A percentile compares a stretch with the other conserved stretches of the same genome.
Conservation (phyloP, 345 rosid species). For the thale cress (Arabidopsis thaliana) region DNA sequence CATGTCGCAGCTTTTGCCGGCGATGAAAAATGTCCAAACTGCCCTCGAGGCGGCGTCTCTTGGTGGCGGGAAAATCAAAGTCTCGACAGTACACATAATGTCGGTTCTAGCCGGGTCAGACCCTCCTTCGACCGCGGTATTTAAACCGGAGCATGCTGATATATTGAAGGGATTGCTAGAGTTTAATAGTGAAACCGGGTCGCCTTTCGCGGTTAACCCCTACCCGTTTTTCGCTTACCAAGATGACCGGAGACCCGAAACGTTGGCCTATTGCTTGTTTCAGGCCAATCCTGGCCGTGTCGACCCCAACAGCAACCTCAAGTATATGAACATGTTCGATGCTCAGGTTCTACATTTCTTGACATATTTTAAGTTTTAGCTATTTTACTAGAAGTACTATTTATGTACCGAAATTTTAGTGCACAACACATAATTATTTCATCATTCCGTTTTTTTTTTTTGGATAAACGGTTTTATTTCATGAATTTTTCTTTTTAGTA, state of each 20-base stretch:
- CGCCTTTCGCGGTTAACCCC: slow-evolving; percentile 82
- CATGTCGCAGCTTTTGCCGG: slow-evolving; percentile 72
- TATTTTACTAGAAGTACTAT: neutral
- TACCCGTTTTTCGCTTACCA: slow-evolving; percentile 87
- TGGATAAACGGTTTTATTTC: neutral
- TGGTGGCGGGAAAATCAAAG: slow-evolving; percentile 73
- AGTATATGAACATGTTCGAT: slow-evolving; percentile 96
- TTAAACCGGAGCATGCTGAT: slow-evolving; percentile 58
- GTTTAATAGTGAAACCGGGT: slow-evolving; percentile 70
- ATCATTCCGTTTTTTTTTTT: no score
- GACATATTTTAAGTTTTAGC: neutral
- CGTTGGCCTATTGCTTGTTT: slow-evolving; percentile 79
- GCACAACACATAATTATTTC: no score
- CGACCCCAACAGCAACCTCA: slow-evolving; percentile 69
- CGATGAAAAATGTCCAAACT: slow-evolving; percentile 76
- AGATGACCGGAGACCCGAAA: slow-evolving; percentile 77
- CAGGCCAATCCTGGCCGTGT: slow-evolving; percentile 79
- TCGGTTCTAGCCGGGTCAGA: slow-evolving; percentile 64
- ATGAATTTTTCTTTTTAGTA: neutral
- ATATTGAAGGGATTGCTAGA: slow-evolving; percentile 66
- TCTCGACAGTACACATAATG: slow-evolving; percentile 86
- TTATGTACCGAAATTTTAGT: no score
- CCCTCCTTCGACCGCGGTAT: slow-evolving; percentile 77
- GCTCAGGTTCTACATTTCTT: slow-evolving; percentile 66
- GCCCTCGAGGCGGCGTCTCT: slow-evolving; percentile 68